Evolutionary conservation across 2,329 filamentous ascomycete genomes (phyloP).

Genomic region (Cladosporium velox): DNA sequence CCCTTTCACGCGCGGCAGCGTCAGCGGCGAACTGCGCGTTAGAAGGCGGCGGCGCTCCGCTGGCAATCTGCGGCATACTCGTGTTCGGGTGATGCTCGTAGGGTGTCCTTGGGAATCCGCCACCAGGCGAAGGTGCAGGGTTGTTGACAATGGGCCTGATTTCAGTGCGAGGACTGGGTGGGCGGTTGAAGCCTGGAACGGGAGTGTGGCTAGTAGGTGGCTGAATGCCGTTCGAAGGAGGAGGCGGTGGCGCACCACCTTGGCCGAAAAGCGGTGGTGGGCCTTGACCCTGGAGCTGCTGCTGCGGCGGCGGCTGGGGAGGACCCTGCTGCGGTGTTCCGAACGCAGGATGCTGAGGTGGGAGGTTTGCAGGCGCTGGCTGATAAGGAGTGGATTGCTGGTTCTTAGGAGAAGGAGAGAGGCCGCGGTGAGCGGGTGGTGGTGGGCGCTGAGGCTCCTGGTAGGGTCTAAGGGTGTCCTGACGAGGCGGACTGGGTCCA

Average conservation of each 20-base stretch:
- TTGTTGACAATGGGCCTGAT: slow-evolving; percentile 80
- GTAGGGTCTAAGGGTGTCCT: slow-evolving; percentile 62
- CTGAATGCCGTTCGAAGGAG: slow-evolving; percentile 39
- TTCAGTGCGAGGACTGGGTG: slow-evolving; percentile 69
- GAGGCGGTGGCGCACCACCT: slow-evolving; percentile 18
- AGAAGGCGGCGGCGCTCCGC: slow-evolving; percentile 68
- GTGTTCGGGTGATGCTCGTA: slow-evolving; percentile 74
- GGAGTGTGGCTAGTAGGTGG: slow-evolving; percentile 50
- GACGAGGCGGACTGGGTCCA: slow-evolving; percentile 62
- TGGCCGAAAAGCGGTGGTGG: slow-evolving; percentile 29
- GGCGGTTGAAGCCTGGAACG: slow-evolving; percentile 68
- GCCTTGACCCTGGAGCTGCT: slow-evolving; percentile 29
- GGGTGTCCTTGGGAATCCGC: slow-evolving; percentile 78
- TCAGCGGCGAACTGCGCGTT: slow-evolving; percentile 62
- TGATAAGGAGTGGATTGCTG: slow-evolving; percentile 55
- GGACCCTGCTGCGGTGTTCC: slow-evolving; percentile 18
- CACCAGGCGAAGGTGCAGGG: slow-evolving; percentile 81
- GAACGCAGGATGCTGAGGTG: slow-evolving; percentile 40
- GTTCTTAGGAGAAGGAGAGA: slow-evolving; percentile 62
- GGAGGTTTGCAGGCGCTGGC: slow-evolving; percentile 51
- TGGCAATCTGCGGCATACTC: slow-evolving; percentile 61
- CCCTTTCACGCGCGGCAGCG: slow-evolving; percentile 64
- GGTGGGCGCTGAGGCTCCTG: slow-evolving; percentile 41
- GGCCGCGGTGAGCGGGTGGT: slow-evolving; percentile 56
- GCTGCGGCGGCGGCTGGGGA: slow-evolving; percentile 23